Evolutionary conservation across 352 stramenopile species (phyloP).

Genomic region (Phytophthora colocasiae): DNA sequence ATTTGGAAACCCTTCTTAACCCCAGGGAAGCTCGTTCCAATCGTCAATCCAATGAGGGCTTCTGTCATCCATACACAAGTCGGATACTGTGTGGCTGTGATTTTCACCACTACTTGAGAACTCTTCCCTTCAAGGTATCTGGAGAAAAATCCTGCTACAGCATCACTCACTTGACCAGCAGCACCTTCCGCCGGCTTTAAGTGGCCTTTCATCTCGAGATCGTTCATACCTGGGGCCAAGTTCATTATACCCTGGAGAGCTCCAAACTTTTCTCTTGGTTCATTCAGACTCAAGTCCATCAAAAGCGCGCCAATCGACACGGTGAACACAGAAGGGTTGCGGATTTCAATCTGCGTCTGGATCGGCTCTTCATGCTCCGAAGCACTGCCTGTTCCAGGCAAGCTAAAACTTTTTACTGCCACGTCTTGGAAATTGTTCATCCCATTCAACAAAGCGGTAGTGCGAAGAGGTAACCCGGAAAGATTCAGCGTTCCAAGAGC

Average conservation of each 20-base stretch:
- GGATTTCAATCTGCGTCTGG: slow-evolving; percentile 64
- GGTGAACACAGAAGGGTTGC: slow-evolving; percentile 75
- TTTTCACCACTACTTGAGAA: slow-evolving; percentile 64
- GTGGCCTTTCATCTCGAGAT: slow-evolving; percentile 50
- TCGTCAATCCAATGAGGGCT: slow-evolving; percentile 66
- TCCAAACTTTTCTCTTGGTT: slow-evolving; percentile 53
- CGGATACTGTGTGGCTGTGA: slow-evolving; percentile 53
- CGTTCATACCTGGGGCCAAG: slow-evolving; percentile 57
- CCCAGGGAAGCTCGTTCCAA: slow-evolving; percentile 69
- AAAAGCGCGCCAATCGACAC: slow-evolving; percentile 67
- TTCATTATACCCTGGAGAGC: slow-evolving; percentile 62
- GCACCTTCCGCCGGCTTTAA: slow-evolving; percentile 58
- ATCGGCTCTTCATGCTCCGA: slow-evolving; percentile 57
- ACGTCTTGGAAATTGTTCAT: slow-evolving; percentile 76
- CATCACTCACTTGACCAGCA: slow-evolving; percentile 53
- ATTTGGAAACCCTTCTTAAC: slow-evolving; percentile 65
- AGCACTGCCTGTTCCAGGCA: slow-evolving; percentile 54
- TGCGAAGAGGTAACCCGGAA: slow-evolving; percentile 54
- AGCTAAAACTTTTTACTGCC: slow-evolving; percentile 61
- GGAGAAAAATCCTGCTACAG: slow-evolving; percentile 72
- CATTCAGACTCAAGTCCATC: slow-evolving; percentile 58
- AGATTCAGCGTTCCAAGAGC: slow-evolving; percentile 67
- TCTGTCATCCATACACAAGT: slow-evolving; percentile 73
- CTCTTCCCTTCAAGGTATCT: slow-evolving; percentile 61
- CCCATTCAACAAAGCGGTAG: slow-evolving; percentile 48